Evolutionary conservation across 1,284 basidiomycete species (phyloP), one percentile per base, ranked within the genome.

Genomic region (Malassezia dermatis): DNA sequence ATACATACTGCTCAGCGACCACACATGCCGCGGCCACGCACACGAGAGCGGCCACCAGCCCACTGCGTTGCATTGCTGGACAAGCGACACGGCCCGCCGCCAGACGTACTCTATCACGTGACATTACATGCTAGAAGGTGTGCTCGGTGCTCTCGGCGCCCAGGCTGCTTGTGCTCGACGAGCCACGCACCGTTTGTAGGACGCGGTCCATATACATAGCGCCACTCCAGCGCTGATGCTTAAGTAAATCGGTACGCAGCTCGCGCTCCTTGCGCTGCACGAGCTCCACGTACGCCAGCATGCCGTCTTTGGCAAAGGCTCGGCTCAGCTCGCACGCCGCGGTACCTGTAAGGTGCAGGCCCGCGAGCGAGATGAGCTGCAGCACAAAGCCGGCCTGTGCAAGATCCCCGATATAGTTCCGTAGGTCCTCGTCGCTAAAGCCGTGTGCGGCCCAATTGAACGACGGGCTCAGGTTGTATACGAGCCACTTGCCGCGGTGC

Each of bases 381-480:
- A 74, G 64, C 35, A 73, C 68, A 44, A 74, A 74, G 26, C 71
- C 71, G 15, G 65, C 58, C 52, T 65, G 60, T 43, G 60, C 71
- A 2, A 74, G 61, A 34, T 74, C 69, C 65, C 69, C 69, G 21
- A 74, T 62, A 58, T 73, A 74, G 63, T 64, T 66, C 56, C 71
- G 65, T 35, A 74, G 76, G 59, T 71, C 65, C 75, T 53, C 59
- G 82, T 84, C 84, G 43, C 80, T 81, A 76, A 86, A 90, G 15
- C 89, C 89, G 67, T 86, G 84, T 11, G 80, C 81, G 26, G 81
- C 79, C 89, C 89, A 94, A 76, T 93, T 91, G 80, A 94, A 94
- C 69, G 86, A 88, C 3, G 89, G 89, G 67, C 86, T 89, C 58
- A 93, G 78, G 75, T 93, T 94, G 75, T 93, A 94, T n/a, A 91